Evolutionary conservation across 768 basidiomycete genomes (phyloP), one percentile per base, ranked within the genome.

Genomic region (Albatrellus ellisii): DNA sequence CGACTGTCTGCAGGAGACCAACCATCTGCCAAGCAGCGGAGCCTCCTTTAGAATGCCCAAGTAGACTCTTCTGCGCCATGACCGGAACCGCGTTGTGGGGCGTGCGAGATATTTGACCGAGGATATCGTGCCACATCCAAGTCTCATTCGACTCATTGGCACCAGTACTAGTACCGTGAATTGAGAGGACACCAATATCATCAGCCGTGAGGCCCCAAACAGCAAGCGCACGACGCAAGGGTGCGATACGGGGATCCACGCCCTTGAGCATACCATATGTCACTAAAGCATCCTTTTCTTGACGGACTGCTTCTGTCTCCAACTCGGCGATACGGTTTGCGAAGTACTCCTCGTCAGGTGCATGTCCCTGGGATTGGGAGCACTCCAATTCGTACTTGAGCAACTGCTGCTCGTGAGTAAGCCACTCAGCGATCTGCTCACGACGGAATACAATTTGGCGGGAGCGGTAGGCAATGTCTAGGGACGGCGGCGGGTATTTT

Each of bases 111-210:
- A 97, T 79, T 32, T 76, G 73, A n/a, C 73, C 76, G 63, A 99
- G 83, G 57, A 95, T 80, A 46, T 89, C 79, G 59, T 98, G 91
- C 87, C 94, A 98, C 43, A 97, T 91, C 50, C 78, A 77, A 1
- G 89, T 89, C 69, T 99, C 95, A 59, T 99, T 99, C 67, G 89
- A 85, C 69, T 99, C 95, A 52, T 90, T 90, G 11, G 87, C 87
- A 46, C 69, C 74, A 1, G 87, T 90, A 56, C 87, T 88, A 8
- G 87, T 90, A 20, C 87, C 87, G 47, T 90, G 87, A 44, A 90
- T 88, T 10, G 87, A 89, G 43, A 90, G 67, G 24, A 89, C 82
- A 46, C 84, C 92, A 48, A 98, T 75, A 48, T 95, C 89, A 57
- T 98, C 92, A 10, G 86, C 84, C 9, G 74, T 86, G 50, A 99